Conservation (phyloP, 2,329 filamentous ascomycete species). For the Chrysosporium queenslandicum region DNA sequence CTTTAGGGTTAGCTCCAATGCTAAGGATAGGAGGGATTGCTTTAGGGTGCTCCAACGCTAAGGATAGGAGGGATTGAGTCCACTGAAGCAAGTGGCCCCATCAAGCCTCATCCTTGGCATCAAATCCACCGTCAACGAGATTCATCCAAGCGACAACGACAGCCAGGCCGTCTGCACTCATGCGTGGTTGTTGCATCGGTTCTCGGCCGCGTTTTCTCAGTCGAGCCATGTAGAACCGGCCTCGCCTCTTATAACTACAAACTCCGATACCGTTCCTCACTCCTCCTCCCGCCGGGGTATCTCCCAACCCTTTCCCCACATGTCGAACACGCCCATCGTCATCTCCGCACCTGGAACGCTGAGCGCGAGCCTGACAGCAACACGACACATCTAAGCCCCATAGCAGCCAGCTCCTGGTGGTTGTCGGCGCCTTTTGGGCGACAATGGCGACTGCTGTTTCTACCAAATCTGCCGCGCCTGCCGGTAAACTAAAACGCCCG, state of each 20-base stretch:
- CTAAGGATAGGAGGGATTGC: no score
- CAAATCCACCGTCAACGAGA: constrained; percentile 18
- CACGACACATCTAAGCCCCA: background rate
- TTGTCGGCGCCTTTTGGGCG: constrained; percentile 13
- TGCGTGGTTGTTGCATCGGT: background rate
- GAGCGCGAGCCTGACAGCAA: background rate
- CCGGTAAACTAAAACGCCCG: constrained; percentile 56
- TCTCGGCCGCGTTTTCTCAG: background rate
- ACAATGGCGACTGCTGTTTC: constrained; percentile 39
- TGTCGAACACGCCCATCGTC: constrained; percentile 11
- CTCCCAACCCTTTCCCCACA: constrained; percentile 13
- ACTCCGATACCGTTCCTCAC: background rate
- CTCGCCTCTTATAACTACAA: background rate
- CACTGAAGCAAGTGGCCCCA: constrained; percentile 27
- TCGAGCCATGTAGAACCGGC: constrained; percentile 3
- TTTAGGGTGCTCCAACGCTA: no score
- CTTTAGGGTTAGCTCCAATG: no score
- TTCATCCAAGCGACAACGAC: constrained; percentile 3
- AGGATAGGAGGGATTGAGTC: no score
- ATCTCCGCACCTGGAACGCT: background rate
- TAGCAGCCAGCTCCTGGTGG: background rate
- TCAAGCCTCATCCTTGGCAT: constrained; percentile 29
- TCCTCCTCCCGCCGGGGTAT: background rate
- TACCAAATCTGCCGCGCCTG: constrained; percentile 35
- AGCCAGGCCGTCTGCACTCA: background rate